phyloP scores from a whole-genome alignment of 371 early-diverging fungal species.

The Dipsacomyces acuminosporus region DNA sequence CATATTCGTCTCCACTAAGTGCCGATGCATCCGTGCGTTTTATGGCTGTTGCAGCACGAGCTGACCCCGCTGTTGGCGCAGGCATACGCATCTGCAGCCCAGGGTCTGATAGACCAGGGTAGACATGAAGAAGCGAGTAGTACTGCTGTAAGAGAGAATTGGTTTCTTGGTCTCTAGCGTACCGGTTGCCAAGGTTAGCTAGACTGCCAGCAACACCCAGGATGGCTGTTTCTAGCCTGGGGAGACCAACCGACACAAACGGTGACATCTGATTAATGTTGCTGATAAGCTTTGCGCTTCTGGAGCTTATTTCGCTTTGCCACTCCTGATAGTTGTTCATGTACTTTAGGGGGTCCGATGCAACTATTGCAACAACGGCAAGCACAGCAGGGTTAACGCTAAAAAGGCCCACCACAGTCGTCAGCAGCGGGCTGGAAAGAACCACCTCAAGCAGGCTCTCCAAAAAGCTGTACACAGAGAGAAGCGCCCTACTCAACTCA shows the following conservation, averaged over 20 bases:
- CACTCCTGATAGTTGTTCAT: constrained; percentile 18
- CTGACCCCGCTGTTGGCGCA: too few species aligned
- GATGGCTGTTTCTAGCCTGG: constrained; percentile 12
- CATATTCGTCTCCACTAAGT: too few species aligned
- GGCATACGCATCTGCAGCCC: neutral
- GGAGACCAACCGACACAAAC: constrained; percentile 22
- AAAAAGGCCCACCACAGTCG: neutral
- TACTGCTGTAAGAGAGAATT: neutral
- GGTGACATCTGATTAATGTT: constrained; percentile 18
- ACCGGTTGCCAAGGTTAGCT: constrained; percentile 9
- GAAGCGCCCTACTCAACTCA: constrained; percentile 5
- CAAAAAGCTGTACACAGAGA: constrained; percentile 18
- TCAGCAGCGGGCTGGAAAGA: constrained; percentile 24
- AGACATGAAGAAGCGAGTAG: neutral
- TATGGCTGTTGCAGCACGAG: too few species aligned
- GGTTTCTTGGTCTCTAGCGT: neutral
- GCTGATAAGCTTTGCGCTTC: constrained; percentile 5
- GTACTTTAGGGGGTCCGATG: constrained; percentile 17
- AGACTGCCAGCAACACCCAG: constrained; percentile 15
- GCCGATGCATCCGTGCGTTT: too few species aligned
- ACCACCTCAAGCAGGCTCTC: constrained; percentile 17
- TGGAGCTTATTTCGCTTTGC: constrained; percentile 20
- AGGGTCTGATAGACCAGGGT: neutral
- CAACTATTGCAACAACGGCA: neutral
- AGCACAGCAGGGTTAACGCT: constrained; percentile 15